A percentile compares a stretch with the other conserved stretches of the same genome.
These are phyloP conservation scores for Elsinoe fawcettii DNA, from an alignment of 2,329 filamentous ascomycete genomes.

Conservation along the genomic window DNA sequence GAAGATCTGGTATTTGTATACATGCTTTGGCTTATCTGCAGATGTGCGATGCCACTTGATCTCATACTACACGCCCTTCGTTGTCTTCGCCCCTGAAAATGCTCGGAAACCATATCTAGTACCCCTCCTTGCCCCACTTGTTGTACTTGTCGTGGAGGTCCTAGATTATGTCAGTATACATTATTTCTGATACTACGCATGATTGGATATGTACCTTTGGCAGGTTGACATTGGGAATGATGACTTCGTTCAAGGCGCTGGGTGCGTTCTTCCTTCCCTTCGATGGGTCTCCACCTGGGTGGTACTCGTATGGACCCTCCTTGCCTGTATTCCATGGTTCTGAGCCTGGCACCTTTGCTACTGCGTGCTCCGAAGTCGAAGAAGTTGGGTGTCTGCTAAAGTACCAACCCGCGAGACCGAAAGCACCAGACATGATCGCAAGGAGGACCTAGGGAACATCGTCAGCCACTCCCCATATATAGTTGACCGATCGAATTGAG, in stretches of 20 bases:
- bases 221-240: constrained; percentile 86
- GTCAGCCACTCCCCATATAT: not conserved
- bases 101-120: constrained; percentile 37
- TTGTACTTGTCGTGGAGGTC: constrained; percentile 94
- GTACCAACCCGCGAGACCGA: constrained; percentile 84
- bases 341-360: constrained; percentile 64
- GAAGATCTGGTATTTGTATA: not conserved
- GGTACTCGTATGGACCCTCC: constrained; percentile 56
- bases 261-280: constrained; percentile 78
- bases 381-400: constrained; percentile 80
- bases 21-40: not conserved
- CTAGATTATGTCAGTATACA: constrained; percentile 38
- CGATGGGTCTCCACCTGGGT: constrained; percentile 72
- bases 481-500: not conserved
- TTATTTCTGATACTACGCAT: not conserved
- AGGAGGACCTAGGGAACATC: constrained; percentile 65
- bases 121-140: constrained; percentile 99
- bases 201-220: constrained; percentile 59
- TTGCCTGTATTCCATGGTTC: constrained; percentile 83
- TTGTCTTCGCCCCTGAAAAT: not conserved
- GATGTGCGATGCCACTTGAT: not conserved
- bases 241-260: constrained; percentile 88
- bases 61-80: not conserved
- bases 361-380: constrained; percentile 69
- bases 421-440: constrained; percentile 80